Conservation (phyloP, 2,329 filamentous ascomycete genomes). For the Pezicula radicicola region DNA sequence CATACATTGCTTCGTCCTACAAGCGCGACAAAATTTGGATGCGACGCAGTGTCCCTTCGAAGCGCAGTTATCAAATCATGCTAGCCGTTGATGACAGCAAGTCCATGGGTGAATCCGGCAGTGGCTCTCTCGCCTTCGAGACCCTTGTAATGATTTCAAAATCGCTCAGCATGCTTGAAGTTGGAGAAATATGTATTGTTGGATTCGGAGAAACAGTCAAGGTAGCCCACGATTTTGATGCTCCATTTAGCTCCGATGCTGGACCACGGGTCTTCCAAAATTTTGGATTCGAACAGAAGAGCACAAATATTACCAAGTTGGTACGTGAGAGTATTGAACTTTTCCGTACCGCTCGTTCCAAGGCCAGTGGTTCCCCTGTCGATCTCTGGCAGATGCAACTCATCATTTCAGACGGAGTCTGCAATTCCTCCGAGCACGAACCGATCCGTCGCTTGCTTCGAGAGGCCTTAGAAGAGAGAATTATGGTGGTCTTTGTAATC, state of each 20-base stretch:
- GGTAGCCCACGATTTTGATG: conserved; percentile 81
- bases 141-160: conserved; percentile 90
- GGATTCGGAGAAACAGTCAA: conserved; percentile 84
- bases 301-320: conserved; percentile 80
- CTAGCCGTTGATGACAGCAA: conserved; percentile 95
- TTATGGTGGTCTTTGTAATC: conserved; percentile 98
- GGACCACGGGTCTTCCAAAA: conserved; percentile 81
- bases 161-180: conserved; percentile 87
- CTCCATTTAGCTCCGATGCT: conserved; percentile 75
- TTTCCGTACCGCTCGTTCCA: conserved; percentile 71
- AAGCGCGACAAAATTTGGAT: conserved; percentile 99
- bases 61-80: conserved; percentile 95
- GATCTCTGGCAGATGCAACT: conserved; percentile 96
- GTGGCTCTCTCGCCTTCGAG: conserved; percentile 81
- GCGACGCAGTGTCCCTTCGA: conserved; percentile 85
- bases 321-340: conserved; percentile 75
- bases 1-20: conserved; percentile 96
- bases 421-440: conserved; percentile 77
- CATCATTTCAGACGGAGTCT: conserved; percentile 91
- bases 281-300: conserved; percentile 81
- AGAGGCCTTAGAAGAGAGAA: conserved; percentile 85
- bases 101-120: conserved; percentile 81
- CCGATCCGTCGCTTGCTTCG: conserved; percentile 78
- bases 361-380: conserved; percentile 43
- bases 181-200: conserved; percentile 86